These are phyloP conservation scores for Venturia effusa DNA, from an alignment of 2,329 filamentous ascomycete species.

Conservation along the genomic window DNA sequence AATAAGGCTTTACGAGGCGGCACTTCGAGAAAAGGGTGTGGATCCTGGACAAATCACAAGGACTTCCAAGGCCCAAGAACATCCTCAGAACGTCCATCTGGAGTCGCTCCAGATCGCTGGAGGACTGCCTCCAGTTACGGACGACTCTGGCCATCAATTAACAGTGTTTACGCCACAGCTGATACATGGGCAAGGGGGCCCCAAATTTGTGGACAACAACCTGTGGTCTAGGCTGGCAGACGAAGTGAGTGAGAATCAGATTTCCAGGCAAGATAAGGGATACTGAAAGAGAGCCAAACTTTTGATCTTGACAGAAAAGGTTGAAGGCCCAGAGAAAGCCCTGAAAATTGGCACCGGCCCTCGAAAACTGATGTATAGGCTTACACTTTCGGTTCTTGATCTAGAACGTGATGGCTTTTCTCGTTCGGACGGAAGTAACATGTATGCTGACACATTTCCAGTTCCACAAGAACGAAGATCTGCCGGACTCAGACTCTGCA, in stretches of 20 bases:
- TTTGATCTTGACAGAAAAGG: too few relatives aligned
- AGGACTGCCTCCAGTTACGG: background rate
- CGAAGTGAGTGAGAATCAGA: background rate
- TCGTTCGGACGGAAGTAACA: background rate
- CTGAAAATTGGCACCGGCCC: too few relatives aligned
- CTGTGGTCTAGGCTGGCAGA: slow-evolving; percentile 1
- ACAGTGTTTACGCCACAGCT: background rate
- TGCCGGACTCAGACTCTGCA: background rate
- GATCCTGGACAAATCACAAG: background rate
- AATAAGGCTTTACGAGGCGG: background rate
- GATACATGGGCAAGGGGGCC: background rate
- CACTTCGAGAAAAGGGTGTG: background rate
- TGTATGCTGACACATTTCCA: background rate
- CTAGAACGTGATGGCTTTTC: too few relatives aligned
- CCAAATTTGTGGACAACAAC: background rate
- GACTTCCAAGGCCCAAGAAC: background rate
- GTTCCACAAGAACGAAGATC: background rate
- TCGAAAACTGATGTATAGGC: too few relatives aligned
- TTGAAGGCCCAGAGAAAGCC: too few relatives aligned
- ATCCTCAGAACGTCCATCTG: background rate
- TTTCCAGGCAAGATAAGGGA: background rate
- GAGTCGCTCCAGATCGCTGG: background rate
- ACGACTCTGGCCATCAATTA: background rate
- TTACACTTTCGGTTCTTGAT: too few relatives aligned
- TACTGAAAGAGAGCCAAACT: too few relatives aligned